These are phyloP conservation scores for Mycena chlorophos DNA, from an alignment of 768 basidiomycete species.

Conservation along the genomic window DNA sequence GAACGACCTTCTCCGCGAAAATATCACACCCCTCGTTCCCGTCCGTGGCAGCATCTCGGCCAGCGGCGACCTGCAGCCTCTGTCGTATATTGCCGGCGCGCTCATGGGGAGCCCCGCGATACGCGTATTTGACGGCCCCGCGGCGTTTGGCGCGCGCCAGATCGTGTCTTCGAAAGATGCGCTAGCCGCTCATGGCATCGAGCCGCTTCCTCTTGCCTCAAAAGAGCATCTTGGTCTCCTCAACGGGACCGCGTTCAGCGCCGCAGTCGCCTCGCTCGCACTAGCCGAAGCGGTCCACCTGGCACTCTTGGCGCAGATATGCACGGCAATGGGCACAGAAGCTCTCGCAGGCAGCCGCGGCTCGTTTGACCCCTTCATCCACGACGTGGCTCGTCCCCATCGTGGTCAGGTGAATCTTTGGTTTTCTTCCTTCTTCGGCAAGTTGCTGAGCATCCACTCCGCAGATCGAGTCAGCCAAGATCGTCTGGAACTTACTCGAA, in stretches of 20 bases:
- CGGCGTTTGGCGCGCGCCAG: conserved; percentile 47
- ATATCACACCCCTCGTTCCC: conserved; percentile 79
- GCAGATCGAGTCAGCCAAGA: conserved; percentile 69
- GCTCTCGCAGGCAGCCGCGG: conserved; percentile 73
- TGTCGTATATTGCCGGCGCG: conserved; percentile 82
- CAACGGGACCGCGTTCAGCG: conserved; percentile 86
- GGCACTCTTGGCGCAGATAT: conserved; percentile 64
- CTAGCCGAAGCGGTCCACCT: conserved; percentile 71
- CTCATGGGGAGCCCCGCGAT: conserved; percentile 81
- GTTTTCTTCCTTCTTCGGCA: neutral
- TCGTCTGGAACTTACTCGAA: conserved; percentile 66
- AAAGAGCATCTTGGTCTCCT: conserved; percentile 82
- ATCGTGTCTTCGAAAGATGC: conserved; percentile 59
- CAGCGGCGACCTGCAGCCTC: conserved; percentile 78
- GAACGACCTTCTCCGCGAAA: conserved; percentile 65
- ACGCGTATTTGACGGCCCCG: conserved; percentile 61
- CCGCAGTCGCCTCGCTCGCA: conserved; percentile 74
- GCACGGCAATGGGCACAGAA: conserved; percentile 83
- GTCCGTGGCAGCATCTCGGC: conserved; percentile 83
- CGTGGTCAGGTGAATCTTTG: conserved; percentile 65
- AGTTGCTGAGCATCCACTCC: neutral
- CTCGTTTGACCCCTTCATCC: conserved; percentile 79
- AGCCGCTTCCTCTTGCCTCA: conserved; percentile 64
- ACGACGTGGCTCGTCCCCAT: conserved; percentile 73
- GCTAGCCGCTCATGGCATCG: conserved; percentile 57